Percentiles rank a stretch among this genome's conserved stretches.
Conservation (phyloP, 2,329 filamentous ascomycete species). For the Tolypocladium nubicola region DNA sequence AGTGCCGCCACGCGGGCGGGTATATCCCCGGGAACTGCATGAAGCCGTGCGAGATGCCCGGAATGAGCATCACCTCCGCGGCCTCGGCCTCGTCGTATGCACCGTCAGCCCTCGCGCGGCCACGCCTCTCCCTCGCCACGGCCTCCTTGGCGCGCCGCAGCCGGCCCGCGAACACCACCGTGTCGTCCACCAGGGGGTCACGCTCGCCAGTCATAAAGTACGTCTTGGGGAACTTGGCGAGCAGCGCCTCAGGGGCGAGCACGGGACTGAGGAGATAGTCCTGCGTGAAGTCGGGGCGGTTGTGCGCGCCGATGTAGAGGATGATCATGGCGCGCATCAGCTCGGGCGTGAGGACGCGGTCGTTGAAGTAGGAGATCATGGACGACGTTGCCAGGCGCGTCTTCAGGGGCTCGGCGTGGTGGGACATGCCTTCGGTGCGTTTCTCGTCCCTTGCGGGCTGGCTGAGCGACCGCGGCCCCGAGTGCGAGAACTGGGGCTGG, state of each 20-base stretch:
- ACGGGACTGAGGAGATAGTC: constrained; percentile 88
- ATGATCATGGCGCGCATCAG: constrained; percentile 99
- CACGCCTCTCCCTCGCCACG: constrained; percentile 12
- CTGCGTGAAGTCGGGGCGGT: constrained; percentile 82
- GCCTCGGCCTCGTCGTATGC: constrained; percentile 28
- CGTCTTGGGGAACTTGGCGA: constrained; percentile 84
- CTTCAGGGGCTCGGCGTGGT: constrained; percentile 50
- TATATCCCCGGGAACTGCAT: constrained; percentile 83
- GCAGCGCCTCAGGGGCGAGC: constrained; percentile 72
- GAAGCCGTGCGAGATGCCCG: constrained; percentile 88
- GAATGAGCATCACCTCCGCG: constrained; percentile 70
- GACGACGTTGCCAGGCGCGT: constrained; percentile 89
- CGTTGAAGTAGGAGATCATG: constrained; percentile 98
- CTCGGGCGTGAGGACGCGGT: constrained; percentile 86
- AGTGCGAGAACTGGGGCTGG: constrained; percentile 38
- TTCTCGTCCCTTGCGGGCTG: constrained; percentile 6
- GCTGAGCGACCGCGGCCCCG: constrained; percentile 25
- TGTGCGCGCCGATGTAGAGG: constrained; percentile 87
- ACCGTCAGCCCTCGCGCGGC: constrained; percentile 5
- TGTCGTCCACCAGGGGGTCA: constrained; percentile 92
- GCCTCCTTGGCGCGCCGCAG: constrained; percentile 68
- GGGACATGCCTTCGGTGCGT: constrained; percentile 26
- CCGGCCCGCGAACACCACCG: constrained; percentile 86
- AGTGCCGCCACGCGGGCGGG: constrained; percentile 81
- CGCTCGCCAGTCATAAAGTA: constrained; percentile 92